Evolutionary conservation across 805 yeast genomes (phyloP).

Genomic region (Dipodascus geniculatus): DNA sequence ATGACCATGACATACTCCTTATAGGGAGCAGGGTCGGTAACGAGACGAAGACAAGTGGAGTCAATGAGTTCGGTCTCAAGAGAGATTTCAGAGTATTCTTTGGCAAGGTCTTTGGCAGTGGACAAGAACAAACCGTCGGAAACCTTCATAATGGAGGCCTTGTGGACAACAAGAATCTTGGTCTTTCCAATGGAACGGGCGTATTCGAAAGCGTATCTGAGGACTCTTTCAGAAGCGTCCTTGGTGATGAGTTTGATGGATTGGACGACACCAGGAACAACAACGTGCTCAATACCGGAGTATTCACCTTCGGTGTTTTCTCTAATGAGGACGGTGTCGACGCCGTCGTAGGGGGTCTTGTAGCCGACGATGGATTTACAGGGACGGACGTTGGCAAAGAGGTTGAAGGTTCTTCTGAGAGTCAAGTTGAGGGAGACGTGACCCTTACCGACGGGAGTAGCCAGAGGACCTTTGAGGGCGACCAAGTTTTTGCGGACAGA

Average conservation of each 20-base stretch:
- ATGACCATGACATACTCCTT: slow-evolving; percentile 87
- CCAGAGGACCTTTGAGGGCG: slow-evolving; percentile 96
- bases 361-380: slow-evolving; percentile 89
- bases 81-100: slow-evolving; percentile 85
- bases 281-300: slow-evolving; percentile 97
- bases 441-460: slow-evolving; percentile 98
- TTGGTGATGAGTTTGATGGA: slow-evolving; percentile 94
- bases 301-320: slow-evolving; percentile 99
- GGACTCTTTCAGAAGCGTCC: slow-evolving; percentile 92
- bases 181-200: slow-evolving; percentile 81
- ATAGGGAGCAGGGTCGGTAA: slow-evolving; percentile 80
- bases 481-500: slow-evolving; percentile 87
- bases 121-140: slow-evolving; percentile 95
- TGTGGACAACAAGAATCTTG: slow-evolving; percentile 90
- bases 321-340: slow-evolving; percentile 91
- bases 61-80: slow-evolving; percentile 83
- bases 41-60: slow-evolving; percentile 86
- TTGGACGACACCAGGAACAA: slow-evolving; percentile 97
- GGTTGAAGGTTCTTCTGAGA: slow-evolving; percentile 89
- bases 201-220: slow-evolving; percentile 94
- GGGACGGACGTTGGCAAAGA: slow-evolving; percentile 96
- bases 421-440: slow-evolving; percentile 96
- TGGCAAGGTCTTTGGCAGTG: slow-evolving; percentile 78
- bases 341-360: slow-evolving; percentile 81
- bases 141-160: slow-evolving; percentile 96